phyloP scores from a whole-genome alignment of 371 early-diverging fungal species.

The Rhizopus microsporus region DNA sequence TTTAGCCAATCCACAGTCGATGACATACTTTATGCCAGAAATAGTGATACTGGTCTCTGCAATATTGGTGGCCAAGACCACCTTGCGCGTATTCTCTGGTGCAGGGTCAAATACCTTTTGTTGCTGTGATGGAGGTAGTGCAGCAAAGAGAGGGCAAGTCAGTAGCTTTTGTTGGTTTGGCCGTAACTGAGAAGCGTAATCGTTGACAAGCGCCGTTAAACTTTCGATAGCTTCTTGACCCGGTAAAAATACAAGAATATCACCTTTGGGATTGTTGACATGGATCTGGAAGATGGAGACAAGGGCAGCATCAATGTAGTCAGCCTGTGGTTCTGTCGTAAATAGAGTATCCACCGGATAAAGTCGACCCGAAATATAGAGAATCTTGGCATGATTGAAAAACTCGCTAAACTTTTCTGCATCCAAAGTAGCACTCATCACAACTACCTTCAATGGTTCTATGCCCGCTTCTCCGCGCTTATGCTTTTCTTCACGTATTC shows the following conservation, averaged over 20 bases:
- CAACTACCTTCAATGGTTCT: slow-evolving; percentile 80
- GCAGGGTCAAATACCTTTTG: slow-evolving; percentile 91
- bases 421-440: slow-evolving; percentile 98
- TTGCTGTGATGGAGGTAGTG: slow-evolving; percentile 91
- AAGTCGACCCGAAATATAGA: slow-evolving; percentile 83
- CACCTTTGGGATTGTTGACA: slow-evolving; percentile 81
- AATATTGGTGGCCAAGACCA: slow-evolving; percentile 97
- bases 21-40: slow-evolving; percentile 96
- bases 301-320: slow-evolving; percentile 90
- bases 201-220: slow-evolving; percentile 76
- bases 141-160: slow-evolving; percentile 88
- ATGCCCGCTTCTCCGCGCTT: slow-evolving; percentile 41
- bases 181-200: slow-evolving; percentile 52
- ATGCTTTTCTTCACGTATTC: slow-evolving; percentile 56
- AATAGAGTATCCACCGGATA: slow-evolving; percentile 87
- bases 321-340: slow-evolving; percentile 76
- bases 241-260: slow-evolving; percentile 91
- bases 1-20: slow-evolving; percentile 98
- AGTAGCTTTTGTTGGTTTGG: slow-evolving; percentile 43
- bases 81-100: slow-evolving; percentile 85
- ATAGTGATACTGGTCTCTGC: slow-evolving; percentile 99
- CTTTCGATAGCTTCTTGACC: slow-evolving; percentile 93
- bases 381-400: slow-evolving; percentile 84
- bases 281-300: slow-evolving; percentile 90
- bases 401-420: slow-evolving; percentile 89